A percentile compares a stretch with the other conserved stretches of the same genome.
These are phyloP conservation scores for Boletales sp. DNA, from an alignment of 768 basidiomycete species.

Conservation along the genomic window DNA sequence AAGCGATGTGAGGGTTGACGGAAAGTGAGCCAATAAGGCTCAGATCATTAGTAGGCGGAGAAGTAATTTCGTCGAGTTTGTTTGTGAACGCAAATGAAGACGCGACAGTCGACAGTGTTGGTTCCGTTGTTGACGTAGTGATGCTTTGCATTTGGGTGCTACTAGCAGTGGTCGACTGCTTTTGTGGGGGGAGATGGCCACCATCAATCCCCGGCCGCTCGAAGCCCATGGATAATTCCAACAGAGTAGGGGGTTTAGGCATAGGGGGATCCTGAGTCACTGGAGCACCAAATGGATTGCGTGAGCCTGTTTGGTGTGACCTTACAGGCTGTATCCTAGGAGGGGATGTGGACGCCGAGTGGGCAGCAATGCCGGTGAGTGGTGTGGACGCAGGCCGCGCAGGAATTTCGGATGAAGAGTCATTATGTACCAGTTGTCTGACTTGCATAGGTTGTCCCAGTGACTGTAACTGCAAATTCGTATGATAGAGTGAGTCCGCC, in stretches of 20 bases:
- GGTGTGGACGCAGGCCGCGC: conserved; percentile 74
- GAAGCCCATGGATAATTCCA: conserved; percentile 66
- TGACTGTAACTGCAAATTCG: conserved; percentile 14
- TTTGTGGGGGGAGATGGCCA: conserved; percentile 29
- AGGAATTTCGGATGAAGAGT: conserved; percentile 31
- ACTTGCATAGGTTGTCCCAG: conserved; percentile 6
- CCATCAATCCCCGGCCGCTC: conserved; percentile 24
- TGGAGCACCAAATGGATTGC: conserved; percentile 90
- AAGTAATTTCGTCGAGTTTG: conserved; percentile 27
- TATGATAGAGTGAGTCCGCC: conserved; percentile 9
- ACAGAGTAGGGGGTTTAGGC: conserved; percentile 75
- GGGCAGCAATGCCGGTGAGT: conserved; percentile 39
- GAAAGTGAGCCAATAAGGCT: conserved; percentile 17
- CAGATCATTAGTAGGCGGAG: conserved; percentile 1
- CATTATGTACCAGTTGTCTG: conserved; percentile 7
- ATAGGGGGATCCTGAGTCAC: conserved; percentile 57
- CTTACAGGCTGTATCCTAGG: conserved; percentile 62
- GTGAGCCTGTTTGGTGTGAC: conserved; percentile 89
- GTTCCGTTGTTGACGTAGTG: conserved; percentile 22
- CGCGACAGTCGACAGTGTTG: conserved; percentile 65
- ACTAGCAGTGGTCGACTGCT: conserved; percentile 30
- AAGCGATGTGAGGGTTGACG: conserved; percentile 33
- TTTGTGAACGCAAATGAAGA: conserved; percentile 60
- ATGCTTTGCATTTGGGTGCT: conserved; percentile 26
- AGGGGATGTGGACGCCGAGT: conserved; percentile 33